These are phyloP conservation scores for Austroboletus rostrupii DNA, from an alignment of 1,284 basidiomycete genomes.

Conservation along the genomic window DNA sequence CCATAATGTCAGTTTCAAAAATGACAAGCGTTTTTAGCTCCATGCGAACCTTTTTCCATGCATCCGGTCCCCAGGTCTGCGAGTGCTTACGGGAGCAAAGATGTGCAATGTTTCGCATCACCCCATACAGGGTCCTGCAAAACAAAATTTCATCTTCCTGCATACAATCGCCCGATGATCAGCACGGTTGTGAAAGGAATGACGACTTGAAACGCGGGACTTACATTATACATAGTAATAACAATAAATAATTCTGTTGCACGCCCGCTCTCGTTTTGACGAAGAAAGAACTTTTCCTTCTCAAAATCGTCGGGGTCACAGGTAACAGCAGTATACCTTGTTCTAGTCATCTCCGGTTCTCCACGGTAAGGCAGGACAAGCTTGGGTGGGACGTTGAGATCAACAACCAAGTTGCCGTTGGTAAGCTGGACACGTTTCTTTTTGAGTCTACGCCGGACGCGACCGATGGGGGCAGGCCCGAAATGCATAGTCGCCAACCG, in stretches of 20 bases:
- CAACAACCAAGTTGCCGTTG: conserved; percentile 84
- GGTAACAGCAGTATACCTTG: conserved; percentile 85
- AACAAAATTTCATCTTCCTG: conserved; percentile 95
- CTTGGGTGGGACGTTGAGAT: conserved; percentile 81
- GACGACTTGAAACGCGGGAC: conserved; percentile 48
- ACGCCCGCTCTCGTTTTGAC: conserved; percentile 78
- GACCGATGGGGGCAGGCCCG: conserved; percentile 80
- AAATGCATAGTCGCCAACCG: conserved; percentile 68
- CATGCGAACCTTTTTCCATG: conserved; percentile 87
- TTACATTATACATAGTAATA: conserved; percentile 93
- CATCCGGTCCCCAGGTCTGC: conserved; percentile 92
- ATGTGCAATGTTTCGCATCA: conserved; percentile 90
- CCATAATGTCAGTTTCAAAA: background rate
- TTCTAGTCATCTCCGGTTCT: conserved; percentile 80
- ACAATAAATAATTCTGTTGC: conserved; percentile 92
- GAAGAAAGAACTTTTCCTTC: conserved; percentile 75
- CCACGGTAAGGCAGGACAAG: conserved; percentile 80
- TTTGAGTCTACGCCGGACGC: conserved; percentile 71
- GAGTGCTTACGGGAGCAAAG: conserved; percentile 92
- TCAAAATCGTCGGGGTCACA: conserved; percentile 94
- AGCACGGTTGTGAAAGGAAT: conserved; percentile 83
- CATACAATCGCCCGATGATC: conserved; percentile 6
- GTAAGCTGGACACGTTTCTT: conserved; percentile 71
- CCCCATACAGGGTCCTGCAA: conserved; percentile 91
- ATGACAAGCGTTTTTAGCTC: background rate